A percentile compares a stretch with the other conserved stretches of the same genome.
phyloP scores from a whole-genome alignment of 1,139 yeast species.

The Yamadazyma friedrichii region DNA sequence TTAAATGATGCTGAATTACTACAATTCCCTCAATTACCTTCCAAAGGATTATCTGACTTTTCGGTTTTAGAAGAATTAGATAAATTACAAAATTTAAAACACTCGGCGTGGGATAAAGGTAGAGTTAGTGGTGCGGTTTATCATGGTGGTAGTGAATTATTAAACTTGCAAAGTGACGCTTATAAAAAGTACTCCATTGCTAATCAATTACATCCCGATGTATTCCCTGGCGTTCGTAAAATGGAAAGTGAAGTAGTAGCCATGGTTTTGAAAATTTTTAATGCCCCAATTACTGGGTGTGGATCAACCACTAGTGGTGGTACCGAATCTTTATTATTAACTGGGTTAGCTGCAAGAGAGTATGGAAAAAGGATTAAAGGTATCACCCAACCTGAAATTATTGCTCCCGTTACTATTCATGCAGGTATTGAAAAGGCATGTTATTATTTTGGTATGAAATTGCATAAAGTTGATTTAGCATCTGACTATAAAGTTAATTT shows the following conservation, averaged over 20 bases:
- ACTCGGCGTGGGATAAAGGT: slow-evolving; percentile 81
- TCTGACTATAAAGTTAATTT: slow-evolving; percentile 67
- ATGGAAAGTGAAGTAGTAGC: slow-evolving; percentile 96
- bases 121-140: slow-evolving; percentile 93
- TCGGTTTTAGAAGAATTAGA: slow-evolving; percentile 50
- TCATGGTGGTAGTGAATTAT: slow-evolving; percentile 82
- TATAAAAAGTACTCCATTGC: slow-evolving; percentile 79
- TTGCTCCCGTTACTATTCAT: slow-evolving; percentile 87
- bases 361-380: slow-evolving; percentile 57
- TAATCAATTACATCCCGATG: slow-evolving; percentile 95
- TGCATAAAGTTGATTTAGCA: slow-evolving; percentile 78
- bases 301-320: slow-evolving; percentile 98
- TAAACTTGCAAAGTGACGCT: slow-evolving; percentile 72
- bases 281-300: slow-evolving; percentile 71
- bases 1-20: slow-evolving; percentile 46
- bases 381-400: slow-evolving; percentile 74
- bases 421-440: slow-evolving; percentile 97
- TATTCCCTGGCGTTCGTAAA: slow-evolving; percentile 92
- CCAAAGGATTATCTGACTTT: slow-evolving; percentile 48
- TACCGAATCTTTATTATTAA: slow-evolving; percentile 82
- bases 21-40: slow-evolving; percentile 56
- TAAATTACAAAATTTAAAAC: slow-evolving; percentile 49
- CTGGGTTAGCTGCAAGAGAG: slow-evolving; percentile 85
- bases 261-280: slow-evolving; percentile 79
- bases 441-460: slow-evolving; percentile 81